phyloP scores from a whole-genome alignment of 2,329 filamentous ascomycete genomes.

The Exophiala phaeomuriformis region DNA sequence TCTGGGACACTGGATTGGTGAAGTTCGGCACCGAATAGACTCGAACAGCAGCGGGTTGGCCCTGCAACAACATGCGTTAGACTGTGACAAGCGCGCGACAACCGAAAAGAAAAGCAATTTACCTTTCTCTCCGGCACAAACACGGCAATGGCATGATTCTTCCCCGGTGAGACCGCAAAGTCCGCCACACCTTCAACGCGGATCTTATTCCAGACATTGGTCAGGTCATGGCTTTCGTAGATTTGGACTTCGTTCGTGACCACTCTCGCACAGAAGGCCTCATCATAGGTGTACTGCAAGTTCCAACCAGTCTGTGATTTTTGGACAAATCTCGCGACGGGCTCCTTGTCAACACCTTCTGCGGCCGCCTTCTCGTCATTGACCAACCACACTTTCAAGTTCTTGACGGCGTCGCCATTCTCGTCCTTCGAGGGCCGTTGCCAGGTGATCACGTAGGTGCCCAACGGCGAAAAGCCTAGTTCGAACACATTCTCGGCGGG shows the following conservation, averaged over 20 bases:
- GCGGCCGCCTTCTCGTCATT: slow-evolving; percentile 58
- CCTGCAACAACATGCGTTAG: slow-evolving; percentile 46
- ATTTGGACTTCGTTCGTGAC: slow-evolving; percentile 98
- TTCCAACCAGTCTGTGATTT: slow-evolving; percentile 96
- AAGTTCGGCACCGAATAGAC: slow-evolving; percentile 92
- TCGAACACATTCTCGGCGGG: slow-evolving; percentile 82
- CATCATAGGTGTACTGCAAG: slow-evolving; percentile 89
- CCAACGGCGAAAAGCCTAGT: slow-evolving; percentile 84
- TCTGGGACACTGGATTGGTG: slow-evolving; percentile 74
- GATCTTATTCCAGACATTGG: slow-evolving; percentile 90
- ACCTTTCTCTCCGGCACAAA: slow-evolving; percentile 96
- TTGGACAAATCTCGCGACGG: slow-evolving; percentile 86
- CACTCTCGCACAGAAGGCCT: slow-evolving; percentile 82
- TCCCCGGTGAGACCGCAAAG: slow-evolving; percentile 82
- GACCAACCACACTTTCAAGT: slow-evolving; percentile 92
- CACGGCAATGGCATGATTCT: slow-evolving; percentile 85
- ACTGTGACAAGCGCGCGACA: slow-evolving; percentile 17
- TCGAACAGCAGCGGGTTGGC: slow-evolving; percentile 87
- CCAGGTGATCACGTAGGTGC: slow-evolving; percentile 93
- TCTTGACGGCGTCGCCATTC: slow-evolving; percentile 86
- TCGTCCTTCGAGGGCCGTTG: slow-evolving; percentile 90
- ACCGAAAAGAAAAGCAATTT: slow-evolving; percentile 26
- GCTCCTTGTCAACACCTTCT: slow-evolving; percentile 56
- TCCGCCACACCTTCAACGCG: slow-evolving; percentile 82
- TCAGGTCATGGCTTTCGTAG: slow-evolving; percentile 79